Percentiles rank a stretch among this genome's conserved stretches.
Conservation (phyloP, 768 basidiomycete species). For the Leccinum uliginosum region DNA sequence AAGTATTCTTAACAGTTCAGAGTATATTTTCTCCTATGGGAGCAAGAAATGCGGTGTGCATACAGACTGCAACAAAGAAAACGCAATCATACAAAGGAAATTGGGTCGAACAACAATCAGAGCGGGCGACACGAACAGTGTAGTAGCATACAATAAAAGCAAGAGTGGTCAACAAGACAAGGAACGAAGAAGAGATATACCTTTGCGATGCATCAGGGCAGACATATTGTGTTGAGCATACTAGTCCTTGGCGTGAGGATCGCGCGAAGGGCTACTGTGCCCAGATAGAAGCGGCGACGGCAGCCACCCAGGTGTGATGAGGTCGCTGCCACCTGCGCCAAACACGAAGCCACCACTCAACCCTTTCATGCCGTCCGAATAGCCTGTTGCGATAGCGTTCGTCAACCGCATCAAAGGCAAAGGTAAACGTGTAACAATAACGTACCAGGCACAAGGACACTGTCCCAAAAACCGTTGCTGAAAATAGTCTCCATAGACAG, state of each 20-base stretch:
- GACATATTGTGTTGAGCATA: slow-evolving; percentile 25
- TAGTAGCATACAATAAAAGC: slow-evolving; percentile 1
- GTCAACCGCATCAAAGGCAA: neutral
- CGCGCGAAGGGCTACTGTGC: slow-evolving; percentile 37
- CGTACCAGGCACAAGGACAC: slow-evolving; percentile 79
- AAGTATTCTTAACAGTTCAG: too few relatives aligned
- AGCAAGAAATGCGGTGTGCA: too few relatives aligned
- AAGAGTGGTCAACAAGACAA: slow-evolving; percentile 3
- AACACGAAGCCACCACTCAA: slow-evolving; percentile 83
- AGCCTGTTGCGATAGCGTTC: slow-evolving; percentile 45
- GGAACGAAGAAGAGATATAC: neutral
- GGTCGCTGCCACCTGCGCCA: slow-evolving; percentile 76
- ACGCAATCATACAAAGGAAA: slow-evolving; percentile 11
- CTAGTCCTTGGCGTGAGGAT: slow-evolving; percentile 24
- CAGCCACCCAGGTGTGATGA: slow-evolving; percentile 72
- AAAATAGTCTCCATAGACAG: slow-evolving; percentile 83
- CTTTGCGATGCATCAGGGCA: slow-evolving; percentile 25
- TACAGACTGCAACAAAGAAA: slow-evolving; percentile 2
- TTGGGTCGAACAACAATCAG: slow-evolving; percentile 1
- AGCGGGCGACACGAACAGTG: neutral
- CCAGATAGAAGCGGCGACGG: slow-evolving; percentile 59
- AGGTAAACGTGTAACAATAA: slow-evolving; percentile 10
- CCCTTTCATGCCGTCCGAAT: slow-evolving; percentile 75
- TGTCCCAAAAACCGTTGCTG: slow-evolving; percentile 82
- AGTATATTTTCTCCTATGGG: too few relatives aligned